Evolutionary conservation across 208 protist species (phyloP).

Genomic region (Acanthamoeba rhysodes): DNA sequence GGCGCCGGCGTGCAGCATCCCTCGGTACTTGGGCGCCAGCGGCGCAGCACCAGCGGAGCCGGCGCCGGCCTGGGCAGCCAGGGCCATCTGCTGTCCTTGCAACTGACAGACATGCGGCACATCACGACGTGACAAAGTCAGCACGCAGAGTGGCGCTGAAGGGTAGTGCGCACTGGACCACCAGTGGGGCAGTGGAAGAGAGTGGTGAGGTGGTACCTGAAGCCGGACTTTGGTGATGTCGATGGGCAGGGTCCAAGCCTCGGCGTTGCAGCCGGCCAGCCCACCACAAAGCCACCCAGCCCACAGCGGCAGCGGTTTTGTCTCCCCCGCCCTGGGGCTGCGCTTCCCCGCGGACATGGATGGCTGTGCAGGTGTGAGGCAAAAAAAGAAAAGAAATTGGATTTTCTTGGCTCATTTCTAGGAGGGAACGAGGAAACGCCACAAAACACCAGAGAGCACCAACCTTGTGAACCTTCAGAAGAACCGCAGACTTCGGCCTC

Average conservation of each 20-base stretch:
- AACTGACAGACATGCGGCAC: background rate
- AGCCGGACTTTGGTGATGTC: conserved; percentile 78
- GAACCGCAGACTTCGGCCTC: no score
- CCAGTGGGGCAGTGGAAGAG: no score
- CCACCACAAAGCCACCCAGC: conserved; percentile 65
- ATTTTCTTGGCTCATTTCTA: no score
- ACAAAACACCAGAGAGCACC: no score
- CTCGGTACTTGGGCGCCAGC: conserved; percentile 31
- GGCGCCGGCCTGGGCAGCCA: background rate
- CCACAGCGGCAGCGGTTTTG: conserved; percentile 57
- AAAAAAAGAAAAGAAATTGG: no score
- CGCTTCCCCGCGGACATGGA: background rate
- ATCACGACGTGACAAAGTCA: background rate
- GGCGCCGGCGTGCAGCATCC: conserved; percentile 59
- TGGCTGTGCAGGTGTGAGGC: no score
- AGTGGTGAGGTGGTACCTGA: background rate
- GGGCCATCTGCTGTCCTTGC: background rate
- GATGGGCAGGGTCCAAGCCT: conserved; percentile 77
- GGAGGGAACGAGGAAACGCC: no score
- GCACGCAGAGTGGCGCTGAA: background rate
- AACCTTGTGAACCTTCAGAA: no score
- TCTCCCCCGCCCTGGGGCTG: background rate
- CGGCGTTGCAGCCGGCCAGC: conserved; percentile 66
- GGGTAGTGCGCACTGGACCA: no score
- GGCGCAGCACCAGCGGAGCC: background rate